Conservation (phyloP, 208 protist genomes). For the Leishmania major region DNA sequence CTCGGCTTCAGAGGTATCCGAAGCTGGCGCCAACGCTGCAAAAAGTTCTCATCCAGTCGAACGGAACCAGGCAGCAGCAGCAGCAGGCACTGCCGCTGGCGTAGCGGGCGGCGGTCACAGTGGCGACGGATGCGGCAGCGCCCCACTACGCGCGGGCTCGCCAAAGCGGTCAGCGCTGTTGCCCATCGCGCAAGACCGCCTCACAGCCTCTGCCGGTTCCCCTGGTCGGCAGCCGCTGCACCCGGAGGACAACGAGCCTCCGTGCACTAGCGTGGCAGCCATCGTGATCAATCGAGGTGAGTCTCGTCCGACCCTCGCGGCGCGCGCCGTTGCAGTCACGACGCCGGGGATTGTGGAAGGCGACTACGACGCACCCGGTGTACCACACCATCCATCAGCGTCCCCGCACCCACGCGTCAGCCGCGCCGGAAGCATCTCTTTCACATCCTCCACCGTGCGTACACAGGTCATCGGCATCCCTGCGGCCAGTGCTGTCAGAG, state of each 20-base stretch:
- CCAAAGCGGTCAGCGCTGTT: conserved; percentile 19
- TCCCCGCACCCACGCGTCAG: background rate
- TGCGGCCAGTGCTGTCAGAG: background rate
- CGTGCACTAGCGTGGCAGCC: background rate
- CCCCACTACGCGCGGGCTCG: background rate
- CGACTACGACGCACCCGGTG: background rate
- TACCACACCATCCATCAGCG: background rate
- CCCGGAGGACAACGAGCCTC: background rate
- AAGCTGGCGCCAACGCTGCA: background rate
- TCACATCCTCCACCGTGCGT: background rate
- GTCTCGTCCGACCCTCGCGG: conserved; percentile 10
- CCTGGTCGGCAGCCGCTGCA: background rate
- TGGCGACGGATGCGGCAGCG: background rate
- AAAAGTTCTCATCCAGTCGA: background rate
- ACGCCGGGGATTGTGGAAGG: background rate
- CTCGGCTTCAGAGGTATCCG: background rate
- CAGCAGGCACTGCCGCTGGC: background rate
- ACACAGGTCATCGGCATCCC: background rate
- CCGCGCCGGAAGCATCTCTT: background rate
- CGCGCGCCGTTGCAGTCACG: background rate
- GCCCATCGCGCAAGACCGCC: conserved; percentile 12
- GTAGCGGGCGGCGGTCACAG: background rate
- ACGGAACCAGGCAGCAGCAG: background rate
- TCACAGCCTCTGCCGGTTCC: conserved; percentile 18
- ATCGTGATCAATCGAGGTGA: conserved; percentile 14